These are phyloP conservation scores for Sporothrix phasma DNA, from an alignment of 2,329 filamentous ascomycete species.

Conservation along the genomic window DNA sequence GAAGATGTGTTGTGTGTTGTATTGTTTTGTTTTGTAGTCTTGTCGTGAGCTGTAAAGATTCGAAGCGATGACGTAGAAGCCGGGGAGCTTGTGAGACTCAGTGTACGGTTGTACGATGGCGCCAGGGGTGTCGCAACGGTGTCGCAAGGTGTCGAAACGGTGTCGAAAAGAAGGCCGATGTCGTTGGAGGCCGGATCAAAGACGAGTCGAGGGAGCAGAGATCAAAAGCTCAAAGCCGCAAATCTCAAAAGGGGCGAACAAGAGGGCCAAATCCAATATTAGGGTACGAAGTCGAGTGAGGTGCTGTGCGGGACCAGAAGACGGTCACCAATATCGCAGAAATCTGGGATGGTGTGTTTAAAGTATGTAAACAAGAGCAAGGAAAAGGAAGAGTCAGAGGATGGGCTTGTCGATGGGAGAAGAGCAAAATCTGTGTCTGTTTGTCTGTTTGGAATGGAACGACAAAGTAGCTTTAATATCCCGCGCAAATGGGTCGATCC, in stretches of 20 bases:
- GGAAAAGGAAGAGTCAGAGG: background rate
- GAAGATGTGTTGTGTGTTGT: too few relatives aligned
- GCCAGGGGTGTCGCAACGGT: too few relatives aligned
- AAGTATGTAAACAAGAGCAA: background rate
- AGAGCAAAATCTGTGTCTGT: background rate
- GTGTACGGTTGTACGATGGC: background rate
- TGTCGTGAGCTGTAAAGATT: background rate
- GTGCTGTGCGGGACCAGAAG: too few relatives aligned
- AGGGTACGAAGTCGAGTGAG: too few relatives aligned
- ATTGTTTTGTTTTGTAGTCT: too few relatives aligned
- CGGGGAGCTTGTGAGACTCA: background rate
- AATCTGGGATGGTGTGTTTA: background rate
- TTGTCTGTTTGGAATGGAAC: too few relatives aligned
- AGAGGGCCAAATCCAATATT: background rate
- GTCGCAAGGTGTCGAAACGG: too few relatives aligned
- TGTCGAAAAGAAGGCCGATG: background rate
- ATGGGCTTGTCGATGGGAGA: background rate
- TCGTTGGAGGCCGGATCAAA: background rate
- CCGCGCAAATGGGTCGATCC: too few relatives aligned
- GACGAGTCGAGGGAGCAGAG: too few relatives aligned
- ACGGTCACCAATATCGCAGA: background rate
- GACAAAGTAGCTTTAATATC: too few relatives aligned
- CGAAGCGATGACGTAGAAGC: constrained; percentile 9
- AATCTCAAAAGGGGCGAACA: background rate
- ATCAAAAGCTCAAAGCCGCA: too few relatives aligned